Conservation (phyloP, 2,329 filamentous ascomycete genomes). For the Diaporthe caulivora region DNA sequence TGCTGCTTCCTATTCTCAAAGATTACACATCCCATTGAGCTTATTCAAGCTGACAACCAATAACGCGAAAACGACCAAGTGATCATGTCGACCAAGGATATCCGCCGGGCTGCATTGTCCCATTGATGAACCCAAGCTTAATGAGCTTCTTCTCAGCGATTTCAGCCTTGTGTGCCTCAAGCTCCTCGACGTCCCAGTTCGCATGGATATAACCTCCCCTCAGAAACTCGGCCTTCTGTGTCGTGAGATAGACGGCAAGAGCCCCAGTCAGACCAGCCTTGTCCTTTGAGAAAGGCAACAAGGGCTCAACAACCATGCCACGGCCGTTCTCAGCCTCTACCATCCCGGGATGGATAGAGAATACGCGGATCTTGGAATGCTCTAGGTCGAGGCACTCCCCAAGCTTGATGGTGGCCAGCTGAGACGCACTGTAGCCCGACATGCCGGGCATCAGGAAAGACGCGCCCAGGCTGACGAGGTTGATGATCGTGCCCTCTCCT, state of each 20-base stretch:
- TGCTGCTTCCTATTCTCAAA: neutral
- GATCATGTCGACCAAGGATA: slow-evolving; percentile 34
- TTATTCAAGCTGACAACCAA: neutral
- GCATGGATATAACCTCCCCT: slow-evolving; percentile 48
- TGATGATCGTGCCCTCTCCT: slow-evolving; percentile 45
- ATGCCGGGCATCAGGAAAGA: slow-evolving; percentile 41
- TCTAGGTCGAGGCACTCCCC: slow-evolving; percentile 44
- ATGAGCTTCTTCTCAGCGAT: slow-evolving; percentile 45
- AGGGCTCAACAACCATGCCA: slow-evolving; percentile 41
- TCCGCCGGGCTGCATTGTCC: slow-evolving; percentile 26
- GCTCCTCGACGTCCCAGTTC: slow-evolving; percentile 53
- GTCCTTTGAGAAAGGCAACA: slow-evolving; percentile 48
- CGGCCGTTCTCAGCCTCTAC: slow-evolving; percentile 42
- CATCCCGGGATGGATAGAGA: slow-evolving; percentile 44
- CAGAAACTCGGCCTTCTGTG: slow-evolving; percentile 49
- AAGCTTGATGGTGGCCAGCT: slow-evolving; percentile 45
- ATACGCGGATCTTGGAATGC: slow-evolving; percentile 44
- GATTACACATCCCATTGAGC: neutral
- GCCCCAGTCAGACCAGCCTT: slow-evolving; percentile 48
- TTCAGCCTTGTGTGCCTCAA: slow-evolving; percentile 45
- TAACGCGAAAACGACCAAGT: neutral
- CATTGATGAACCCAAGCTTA: slow-evolving; percentile 40
- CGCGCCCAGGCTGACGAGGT: slow-evolving; percentile 43
- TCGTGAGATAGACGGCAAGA: slow-evolving; percentile 47
- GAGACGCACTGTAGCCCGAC: slow-evolving; percentile 42